Base-by-base conservation (phyloP, 106 monocot species). In the Posidonia australis region DNA sequence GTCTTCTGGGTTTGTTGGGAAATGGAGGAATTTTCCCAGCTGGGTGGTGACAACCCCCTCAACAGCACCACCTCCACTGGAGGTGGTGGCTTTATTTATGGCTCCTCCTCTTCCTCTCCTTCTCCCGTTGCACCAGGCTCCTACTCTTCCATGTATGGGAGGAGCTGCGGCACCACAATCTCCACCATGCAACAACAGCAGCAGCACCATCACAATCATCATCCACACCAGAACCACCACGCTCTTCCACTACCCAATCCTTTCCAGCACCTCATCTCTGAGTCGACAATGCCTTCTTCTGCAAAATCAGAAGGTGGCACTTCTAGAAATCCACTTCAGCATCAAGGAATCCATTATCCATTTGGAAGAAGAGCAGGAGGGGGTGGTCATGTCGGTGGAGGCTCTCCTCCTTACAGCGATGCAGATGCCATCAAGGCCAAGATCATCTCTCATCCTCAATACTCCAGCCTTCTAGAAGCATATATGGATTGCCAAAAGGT, bases 401-500 rank as follows among this genome's bases (percentile, higher is more conserved):
- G 22, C 10, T 22, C 53, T 24, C 53, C 58, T 31, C 53, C 68
- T 21, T 32, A 70, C 14, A 31, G 62, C 31, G 82, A 88, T 19
- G 67, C 67, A 19, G 83, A 88, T 0, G 67, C 65, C 20, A 77
- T 89, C 69, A 96, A 90, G 70, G 84, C 90, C 62, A 84, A 84
- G 79, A 96, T 96, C 81, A 71, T 96, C 74, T 79, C 94, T 54
- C 94, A 94, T 44, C 94, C 94, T 1, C 86, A 90, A 51, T 94
- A 90, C 69, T 73, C 89, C 18, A 65, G 70, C 64, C 89, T 94
- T 23, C 80, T 94, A 29, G 71, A 55, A 44, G 94, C 94, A 54
- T 94, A 84, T 72, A 77, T 89, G 72, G 94, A 89, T 46, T 94
- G 94, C 82, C 86, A 94, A 66, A 94, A 89, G 93, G 93, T 77